Evolutionary conservation across 805 yeast genomes (phyloP).

Genomic region (Clavispora vitiphila): DNA sequence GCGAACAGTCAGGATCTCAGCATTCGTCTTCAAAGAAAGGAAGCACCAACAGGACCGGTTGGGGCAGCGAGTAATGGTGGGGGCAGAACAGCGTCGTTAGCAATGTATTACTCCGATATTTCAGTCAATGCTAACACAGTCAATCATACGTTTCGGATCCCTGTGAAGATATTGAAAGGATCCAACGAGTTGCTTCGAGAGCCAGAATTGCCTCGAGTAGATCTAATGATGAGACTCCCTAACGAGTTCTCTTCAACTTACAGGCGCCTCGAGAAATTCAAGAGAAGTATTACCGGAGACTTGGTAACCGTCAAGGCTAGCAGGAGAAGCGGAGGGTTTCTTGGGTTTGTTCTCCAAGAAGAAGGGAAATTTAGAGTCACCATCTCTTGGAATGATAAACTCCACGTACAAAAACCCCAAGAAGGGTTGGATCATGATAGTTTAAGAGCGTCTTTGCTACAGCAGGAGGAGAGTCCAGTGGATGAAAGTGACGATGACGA

Average conservation of each 20-base stretch:
- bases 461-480: slow-evolving; percentile 4
- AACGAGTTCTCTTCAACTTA: slow-evolving; percentile 48
- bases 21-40: slow-evolving; percentile 47
- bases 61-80: slow-evolving; percentile 15
- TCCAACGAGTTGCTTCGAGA: slow-evolving; percentile 50
- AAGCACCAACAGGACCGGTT: slow-evolving; percentile 9
- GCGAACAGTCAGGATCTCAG: slow-evolving; percentile 47
- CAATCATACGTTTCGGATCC: slow-evolving; percentile 64
- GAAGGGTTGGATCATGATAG: slow-evolving; percentile 20
- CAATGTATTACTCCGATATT: slow-evolving; percentile 50
- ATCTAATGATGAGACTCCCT: slow-evolving; percentile 51
- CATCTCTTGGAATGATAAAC: slow-evolving; percentile 53
- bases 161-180: slow-evolving; percentile 57
- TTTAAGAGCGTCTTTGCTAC: slow-evolving; percentile 14
- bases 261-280: slow-evolving; percentile 63
- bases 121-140: slow-evolving; percentile 40
- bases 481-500: slow-evolving; percentile 17
- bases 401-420: slow-evolving; percentile 39
- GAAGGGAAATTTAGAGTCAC: slow-evolving; percentile 50
- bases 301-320: slow-evolving; percentile 47
- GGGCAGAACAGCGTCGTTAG: slow-evolving; percentile 46
- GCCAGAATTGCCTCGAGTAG: slow-evolving; percentile 55
- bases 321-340: slow-evolving; percentile 38
- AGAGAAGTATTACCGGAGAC: slow-evolving; percentile 36
- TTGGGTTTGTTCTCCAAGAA: slow-evolving; percentile 50